Evolutionary conservation across 805 yeast genomes (phyloP).

Genomic region (Metschnikowia sp.): DNA sequence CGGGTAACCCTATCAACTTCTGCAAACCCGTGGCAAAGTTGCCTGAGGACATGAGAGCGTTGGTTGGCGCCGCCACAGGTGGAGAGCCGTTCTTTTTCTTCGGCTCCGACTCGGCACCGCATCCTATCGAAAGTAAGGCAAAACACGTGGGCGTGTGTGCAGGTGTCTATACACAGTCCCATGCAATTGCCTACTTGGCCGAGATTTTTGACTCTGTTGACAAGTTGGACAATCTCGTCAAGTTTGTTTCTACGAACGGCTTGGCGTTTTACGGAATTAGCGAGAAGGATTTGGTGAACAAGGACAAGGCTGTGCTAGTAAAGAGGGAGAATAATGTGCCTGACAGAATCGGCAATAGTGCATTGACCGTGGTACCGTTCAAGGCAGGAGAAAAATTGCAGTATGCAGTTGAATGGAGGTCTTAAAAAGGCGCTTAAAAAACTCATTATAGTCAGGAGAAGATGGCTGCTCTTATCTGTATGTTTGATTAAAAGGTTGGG

Average conservation of each 20-base stretch:
- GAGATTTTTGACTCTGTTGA: conserved; percentile 71
- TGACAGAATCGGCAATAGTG: conserved; percentile 46
- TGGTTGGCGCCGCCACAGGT: conserved; percentile 82
- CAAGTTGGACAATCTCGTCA: conserved; percentile 61
- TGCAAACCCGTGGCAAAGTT: conserved; percentile 98
- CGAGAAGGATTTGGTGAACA: conserved; percentile 35
- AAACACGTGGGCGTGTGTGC: conserved; percentile 87
- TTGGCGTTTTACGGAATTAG: conserved; percentile 62
- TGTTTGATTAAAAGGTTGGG: too few relatives aligned
- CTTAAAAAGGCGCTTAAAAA: neutral
- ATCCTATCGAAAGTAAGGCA: conserved; percentile 76
- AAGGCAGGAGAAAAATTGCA: conserved; percentile 70
- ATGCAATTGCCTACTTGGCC: conserved; percentile 79
- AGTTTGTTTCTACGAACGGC: conserved; percentile 77
- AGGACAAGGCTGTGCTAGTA: conserved; percentile 53
- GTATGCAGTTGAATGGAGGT: conserved; percentile 76
- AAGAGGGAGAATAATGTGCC: conserved; percentile 58
- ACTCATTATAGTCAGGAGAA: neutral
- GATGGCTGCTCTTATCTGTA: neutral
- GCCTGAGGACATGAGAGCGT: conserved; percentile 77
- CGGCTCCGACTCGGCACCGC: conserved; percentile 98
- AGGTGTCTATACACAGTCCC: conserved; percentile 93
- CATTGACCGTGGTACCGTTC: conserved; percentile 69
- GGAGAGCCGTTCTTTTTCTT: conserved; percentile 92
- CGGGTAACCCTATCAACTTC: conserved; percentile 90